A percentile compares a stretch with the other conserved stretches of the same genome.
Evolutionary conservation across 371 early-diverging fungal genomes (phyloP).

Genomic region (Lichtheimia ramosa): DNA sequence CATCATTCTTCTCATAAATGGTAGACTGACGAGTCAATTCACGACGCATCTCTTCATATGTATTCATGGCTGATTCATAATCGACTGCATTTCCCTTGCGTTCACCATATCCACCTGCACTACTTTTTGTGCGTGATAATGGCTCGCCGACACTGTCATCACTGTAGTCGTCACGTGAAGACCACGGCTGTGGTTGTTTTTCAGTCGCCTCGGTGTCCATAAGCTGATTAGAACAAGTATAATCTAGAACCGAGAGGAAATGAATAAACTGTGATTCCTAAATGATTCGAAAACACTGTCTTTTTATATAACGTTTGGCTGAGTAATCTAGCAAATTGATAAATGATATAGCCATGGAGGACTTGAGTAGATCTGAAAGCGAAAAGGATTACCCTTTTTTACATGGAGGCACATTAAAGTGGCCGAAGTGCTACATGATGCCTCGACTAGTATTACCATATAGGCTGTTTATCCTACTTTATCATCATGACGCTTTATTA

Average conservation of each 20-base stretch:
- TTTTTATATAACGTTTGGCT: too few relatives aligned
- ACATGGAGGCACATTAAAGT: neutral
- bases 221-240: neutral
- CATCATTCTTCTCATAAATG: slow-evolving; percentile 14
- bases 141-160: slow-evolving; percentile 11
- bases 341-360: too few relatives aligned
- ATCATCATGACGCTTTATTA: too few relatives aligned
- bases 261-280: too few relatives aligned
- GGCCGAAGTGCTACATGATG: neutral
- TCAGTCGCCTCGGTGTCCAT: slow-evolving; percentile 17
- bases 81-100: slow-evolving; percentile 45
- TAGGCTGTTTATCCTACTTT: too few relatives aligned
- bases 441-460: neutral
- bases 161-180: slow-evolving; percentile 1
- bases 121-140: slow-evolving; percentile 12
- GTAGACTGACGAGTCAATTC: slow-evolving; percentile 48
- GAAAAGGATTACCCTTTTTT: too few relatives aligned
- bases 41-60: slow-evolving; percentile 47
- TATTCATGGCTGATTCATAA: slow-evolving; percentile 38
- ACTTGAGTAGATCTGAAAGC: too few relatives aligned
- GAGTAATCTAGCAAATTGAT: too few relatives aligned
- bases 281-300: too few relatives aligned
- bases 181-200: slow-evolving; percentile 16
- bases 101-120: slow-evolving; percentile 38
- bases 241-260: neutral